Evolutionary conservation across 83 land plant genomes (phyloP), one percentile per base, ranked within the genome.

Genomic region (Picea engelmannii): DNA sequence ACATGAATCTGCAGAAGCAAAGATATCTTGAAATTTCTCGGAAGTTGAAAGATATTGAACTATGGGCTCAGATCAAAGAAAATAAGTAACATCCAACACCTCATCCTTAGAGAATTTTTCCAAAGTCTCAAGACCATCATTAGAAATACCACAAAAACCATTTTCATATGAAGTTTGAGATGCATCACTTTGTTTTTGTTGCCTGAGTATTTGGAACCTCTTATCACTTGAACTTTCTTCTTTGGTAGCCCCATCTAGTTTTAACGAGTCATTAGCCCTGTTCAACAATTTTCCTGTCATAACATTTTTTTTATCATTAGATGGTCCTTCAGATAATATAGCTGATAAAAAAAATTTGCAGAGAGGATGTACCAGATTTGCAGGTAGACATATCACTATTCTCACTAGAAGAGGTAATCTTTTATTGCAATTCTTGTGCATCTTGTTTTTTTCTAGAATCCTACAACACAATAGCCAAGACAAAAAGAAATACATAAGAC

Each of bases 141-240:
- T 23, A n/a, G n/a, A n/a, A n/a, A n/a, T n/a, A n/a, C n/a, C n/a
- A n/a, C n/a, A n/a, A n/a, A n/a, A n/a, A n/a, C n/a, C n/a, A n/a
- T n/a, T n/a, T n/a, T n/a, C n/a, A n/a, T n/a, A n/a, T n/a, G n/a
- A n/a, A n/a, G n/a, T n/a, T n/a, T n/a, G n/a, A n/a, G n/a, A n/a
- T n/a, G n/a, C n/a, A n/a, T n/a, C n/a, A n/a, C n/a, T n/a, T n/a
- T n/a, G n/a, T n/a, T n/a, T n/a, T n/a, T n/a, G n/a, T n/a, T n/a
- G n/a, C n/a, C n/a, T n/a, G n/a, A n/a, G n/a, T n/a, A n/a, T n/a
- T n/a, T n/a, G n/a, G n/a, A n/a, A n/a, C n/a, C 61, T 75, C 35
- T 52, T 75, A 24, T 75, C 61, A 24, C 20, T 24, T 75, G 60
- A 75, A 52, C 52, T 52, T 49, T 75, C 78, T 52, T 23, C 78